Conservation (phyloP, 2,329 filamentous ascomycete species). For the Penicillium sp. region DNA sequence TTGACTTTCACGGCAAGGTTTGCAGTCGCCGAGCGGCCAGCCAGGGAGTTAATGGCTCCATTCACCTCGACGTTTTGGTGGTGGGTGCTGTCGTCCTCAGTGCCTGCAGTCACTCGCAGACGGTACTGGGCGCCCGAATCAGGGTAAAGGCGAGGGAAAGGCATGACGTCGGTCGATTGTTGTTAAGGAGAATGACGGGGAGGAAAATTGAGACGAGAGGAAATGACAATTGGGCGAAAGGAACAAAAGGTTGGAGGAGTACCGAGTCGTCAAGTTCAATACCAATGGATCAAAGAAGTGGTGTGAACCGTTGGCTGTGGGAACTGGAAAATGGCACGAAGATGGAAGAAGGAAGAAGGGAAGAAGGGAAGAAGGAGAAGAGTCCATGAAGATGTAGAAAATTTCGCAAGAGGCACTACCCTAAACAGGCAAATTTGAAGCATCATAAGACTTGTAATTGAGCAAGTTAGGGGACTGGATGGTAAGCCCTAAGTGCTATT, state of each 20-base stretch:
- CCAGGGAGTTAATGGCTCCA: conserved; percentile 61
- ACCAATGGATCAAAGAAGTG: too few species aligned
- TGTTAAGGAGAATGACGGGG: background rate
- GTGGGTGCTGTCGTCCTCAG: conserved; percentile 69
- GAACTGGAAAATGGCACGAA: background rate
- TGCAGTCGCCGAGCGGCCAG: conserved; percentile 63
- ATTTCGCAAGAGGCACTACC: too few species aligned
- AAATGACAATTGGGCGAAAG: background rate
- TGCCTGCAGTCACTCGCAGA: conserved; percentile 78
- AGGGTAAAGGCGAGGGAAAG: background rate
- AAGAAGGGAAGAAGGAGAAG: background rate
- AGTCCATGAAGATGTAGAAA: background rate
- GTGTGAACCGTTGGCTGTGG: too few species aligned
- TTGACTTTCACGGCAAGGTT: conserved; percentile 74
- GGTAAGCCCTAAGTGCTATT: background rate
- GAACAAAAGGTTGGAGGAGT: background rate
- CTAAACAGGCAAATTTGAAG: too few species aligned
- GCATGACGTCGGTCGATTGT: background rate
- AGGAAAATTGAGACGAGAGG: background rate
- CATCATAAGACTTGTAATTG: too few species aligned
- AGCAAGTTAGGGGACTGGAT: too few species aligned
- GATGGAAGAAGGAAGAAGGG: background rate
- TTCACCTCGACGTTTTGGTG: conserved; percentile 79
- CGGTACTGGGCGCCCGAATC: conserved; percentile 55
- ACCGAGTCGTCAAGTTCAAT: too few species aligned